A percentile compares a stretch with the other conserved stretches of the same genome.
These are phyloP conservation scores for Mycena albidolilacea DNA, from an alignment of 768 basidiomycete species.

Conservation along the genomic window DNA sequence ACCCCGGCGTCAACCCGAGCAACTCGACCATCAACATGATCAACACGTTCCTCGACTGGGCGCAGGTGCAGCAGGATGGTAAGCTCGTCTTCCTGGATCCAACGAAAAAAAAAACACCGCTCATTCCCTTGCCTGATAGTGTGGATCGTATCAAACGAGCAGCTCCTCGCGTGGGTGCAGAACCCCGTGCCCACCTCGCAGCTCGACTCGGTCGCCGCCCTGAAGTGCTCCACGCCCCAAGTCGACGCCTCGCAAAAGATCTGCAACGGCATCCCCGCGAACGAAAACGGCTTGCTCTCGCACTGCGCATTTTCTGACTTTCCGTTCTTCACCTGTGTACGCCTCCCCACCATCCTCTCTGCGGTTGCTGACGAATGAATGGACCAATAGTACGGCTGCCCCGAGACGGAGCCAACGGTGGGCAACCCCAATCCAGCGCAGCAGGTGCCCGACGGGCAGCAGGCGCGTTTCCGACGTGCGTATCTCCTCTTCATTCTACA, in stretches of 20 bases:
- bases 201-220: constrained; percentile 64
- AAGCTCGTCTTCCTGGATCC: background rate
- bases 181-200: constrained; percentile 78
- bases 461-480: constrained; percentile 68
- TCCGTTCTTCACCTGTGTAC: constrained; percentile 84
- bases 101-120: too few relatives aligned
- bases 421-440: constrained; percentile 79
- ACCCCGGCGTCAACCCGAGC: constrained; percentile 46
- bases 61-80: constrained; percentile 78
- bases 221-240: constrained; percentile 77
- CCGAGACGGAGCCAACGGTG: constrained; percentile 65
- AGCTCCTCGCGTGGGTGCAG: constrained; percentile 81
- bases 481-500: background rate
- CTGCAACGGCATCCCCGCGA: constrained; percentile 83
- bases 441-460: constrained; percentile 58
- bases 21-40: constrained; percentile 80
- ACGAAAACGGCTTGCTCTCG: constrained; percentile 72
- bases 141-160: constrained; percentile 81
- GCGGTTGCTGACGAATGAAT: background rate
- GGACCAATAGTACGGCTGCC: constrained; percentile 75
- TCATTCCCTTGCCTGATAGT: constrained; percentile 52
- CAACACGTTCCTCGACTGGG: constrained; percentile 89
- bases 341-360: constrained; percentile 39
- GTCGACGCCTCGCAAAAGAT: constrained; percentile 69
- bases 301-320: constrained; percentile 81